These are phyloP conservation scores for Salix brachista DNA, from an alignment of 345 rosid genomes.

Conservation along the genomic window DNA sequence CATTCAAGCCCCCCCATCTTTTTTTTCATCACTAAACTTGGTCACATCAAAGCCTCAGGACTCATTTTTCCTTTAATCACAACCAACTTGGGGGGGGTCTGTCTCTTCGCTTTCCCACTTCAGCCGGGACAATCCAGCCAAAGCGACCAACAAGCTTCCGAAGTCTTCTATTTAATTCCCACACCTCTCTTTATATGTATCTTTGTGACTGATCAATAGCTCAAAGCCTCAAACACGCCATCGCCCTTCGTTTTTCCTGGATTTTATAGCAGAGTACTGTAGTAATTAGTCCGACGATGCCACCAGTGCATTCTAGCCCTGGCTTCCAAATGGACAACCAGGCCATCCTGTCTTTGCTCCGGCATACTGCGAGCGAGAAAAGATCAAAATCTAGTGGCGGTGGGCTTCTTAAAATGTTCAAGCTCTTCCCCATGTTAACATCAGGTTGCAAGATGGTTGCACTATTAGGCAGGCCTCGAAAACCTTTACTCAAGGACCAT, in stretches of 20 bases:
- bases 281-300: constrained; percentile 29
- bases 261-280: not conserved
- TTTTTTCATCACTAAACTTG: constrained; percentile 40
- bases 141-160: constrained; percentile 48
- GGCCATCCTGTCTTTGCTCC: constrained; percentile 64
- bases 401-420: constrained; percentile 72
- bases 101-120: constrained; percentile 31
- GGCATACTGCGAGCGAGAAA: constrained; percentile 45
- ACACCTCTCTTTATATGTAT: constrained; percentile 15
- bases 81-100: constrained; percentile 27
- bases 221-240: not conserved
- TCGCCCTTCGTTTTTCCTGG: not conserved
- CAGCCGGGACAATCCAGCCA: constrained; percentile 27
- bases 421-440: constrained; percentile 88
- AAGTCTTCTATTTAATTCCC: constrained; percentile 12
- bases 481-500: constrained; percentile 67
- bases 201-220: constrained; percentile 12
- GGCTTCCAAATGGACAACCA: constrained; percentile 69
- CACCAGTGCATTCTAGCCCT: constrained; percentile 77
- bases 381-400: constrained; percentile 48
- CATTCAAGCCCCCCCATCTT: constrained; percentile 21
- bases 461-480: constrained; percentile 61
- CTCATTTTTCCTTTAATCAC: constrained; percentile 8
- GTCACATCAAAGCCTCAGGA: constrained; percentile 38
- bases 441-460: constrained; percentile 97